Base-by-base conservation (phyloP, 2,329 filamentous ascomycete genomes). In the Mycosphaerella arachidis region DNA sequence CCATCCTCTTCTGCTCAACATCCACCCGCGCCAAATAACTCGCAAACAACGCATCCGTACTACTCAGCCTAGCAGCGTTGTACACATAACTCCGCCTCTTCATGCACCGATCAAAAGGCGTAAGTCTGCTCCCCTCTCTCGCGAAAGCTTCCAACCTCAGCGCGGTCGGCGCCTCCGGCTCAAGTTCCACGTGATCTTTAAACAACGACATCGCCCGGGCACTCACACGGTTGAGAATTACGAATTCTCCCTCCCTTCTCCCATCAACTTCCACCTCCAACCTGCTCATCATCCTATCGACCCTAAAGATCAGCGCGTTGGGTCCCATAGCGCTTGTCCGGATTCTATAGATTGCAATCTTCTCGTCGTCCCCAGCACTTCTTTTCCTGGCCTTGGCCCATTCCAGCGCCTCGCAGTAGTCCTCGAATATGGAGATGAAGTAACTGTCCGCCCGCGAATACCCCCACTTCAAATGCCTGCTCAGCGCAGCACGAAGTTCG, bases 351-450 rank as follows among this genome's bases (percentile, higher is more conserved):
- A 56, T 48, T 4, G 40, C 45, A 10, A 56, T 43, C 18, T 45
- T 29, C 33, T 29, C 18, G 18, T 33, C 45, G 3, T 35, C 29
- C 3, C 30, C 27, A n/a, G 8, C 30, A 20, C 27, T 31, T n/a
- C 27, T 13, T 13, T 48, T 45, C 29, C 54, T 43, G 8, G 13
- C 43, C 24, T 50, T n/a, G 8, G 54, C 54, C 54, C 54, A 56
- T 20, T 48, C 40, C n/a, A 48, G n/a, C 30, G 54, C 54, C 10
- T 56, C 54, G 8, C n/a, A 3, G n/a, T 48, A 37, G 9, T 35
- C 40, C n/a, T 43, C 46, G 30, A 56, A 56, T 13, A 43, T 48
- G 16, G 54, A 56, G 43, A 56, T 56, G 54, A 56, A 56, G 29
- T 56, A 48, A 18, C 54, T 56, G 29, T 56, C 54, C 6, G 54